Evolutionary conservation across 1,284 basidiomycete species (phyloP), one percentile per base, ranked within the genome.

Genomic region (Coniferiporia sulphurascens): DNA sequence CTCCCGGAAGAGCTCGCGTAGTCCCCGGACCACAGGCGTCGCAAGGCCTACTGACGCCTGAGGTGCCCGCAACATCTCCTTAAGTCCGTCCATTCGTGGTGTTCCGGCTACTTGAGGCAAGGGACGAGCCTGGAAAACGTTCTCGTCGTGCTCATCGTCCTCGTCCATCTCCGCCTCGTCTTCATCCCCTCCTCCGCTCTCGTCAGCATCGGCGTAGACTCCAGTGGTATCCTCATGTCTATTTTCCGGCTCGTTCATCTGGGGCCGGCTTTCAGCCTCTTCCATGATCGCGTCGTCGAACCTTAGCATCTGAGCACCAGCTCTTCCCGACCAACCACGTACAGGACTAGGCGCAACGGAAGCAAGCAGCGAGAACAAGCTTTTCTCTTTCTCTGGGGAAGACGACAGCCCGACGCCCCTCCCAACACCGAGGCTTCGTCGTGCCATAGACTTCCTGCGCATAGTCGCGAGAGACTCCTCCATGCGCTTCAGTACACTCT

Each of bases 1-100:
- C 7, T 52, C 51, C 6, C 65, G 59, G 69, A 74, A 76, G 61
- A 76, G 66, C 35, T 70, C 65, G n/a, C 71, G 67, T 46, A 76
- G 62, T 19, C 74, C 74, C 9, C 63, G 61, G 36, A 74, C 65
- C 1, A 66, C 64, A 3, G 74, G 72, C 0, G 73, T 75, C 5
- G 61, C 59, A 12, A 61, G 55, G 1, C 59, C 60, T 7, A 59
- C 45, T 3, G 54, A 44, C 3, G 59, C 58, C 22, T 60, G 62
- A 19, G 65, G 64, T 10, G 43, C 45, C 35, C 61, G 50, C 55
- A 69, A 70, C 52, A 71, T 56, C 52, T 68, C 67, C 35, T 62
- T 68, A 38, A 72, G 64, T 17, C 65, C 66, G 43, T 62, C 60
- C 57, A 71, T 64, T 6, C 59, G 64, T 6, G 71, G 71, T 2